Percentiles rank a stretch among this genome's conserved stretches.
These are phyloP conservation scores for Osmanthus fragrans DNA, from an alignment of 257 asterid genomes.

Conservation along the genomic window DNA sequence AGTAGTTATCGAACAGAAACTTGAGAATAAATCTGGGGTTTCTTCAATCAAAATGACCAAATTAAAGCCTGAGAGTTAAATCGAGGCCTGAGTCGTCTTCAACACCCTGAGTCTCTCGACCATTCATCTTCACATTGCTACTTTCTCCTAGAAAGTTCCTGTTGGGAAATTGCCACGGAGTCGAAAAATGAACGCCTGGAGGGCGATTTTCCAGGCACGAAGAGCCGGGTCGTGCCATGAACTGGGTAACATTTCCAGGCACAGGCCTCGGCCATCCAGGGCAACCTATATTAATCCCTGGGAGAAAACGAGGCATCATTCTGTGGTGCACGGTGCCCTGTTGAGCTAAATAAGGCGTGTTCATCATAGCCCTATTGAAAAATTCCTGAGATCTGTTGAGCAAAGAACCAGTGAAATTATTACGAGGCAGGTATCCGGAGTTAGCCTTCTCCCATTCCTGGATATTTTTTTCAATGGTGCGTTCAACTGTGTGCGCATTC, in stretches of 20 bases:
- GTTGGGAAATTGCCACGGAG: background rate
- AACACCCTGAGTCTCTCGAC: background rate
- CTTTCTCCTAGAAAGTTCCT: background rate
- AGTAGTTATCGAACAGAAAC: too few species aligned
- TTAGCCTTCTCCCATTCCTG: background rate
- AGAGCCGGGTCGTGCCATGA: background rate
- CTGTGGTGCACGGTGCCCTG: conserved; percentile 3
- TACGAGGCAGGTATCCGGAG: background rate
- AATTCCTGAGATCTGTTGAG: conserved; percentile 11
- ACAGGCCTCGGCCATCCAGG: background rate
- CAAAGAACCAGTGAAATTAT: background rate
- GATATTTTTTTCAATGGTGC: conserved; percentile 27
- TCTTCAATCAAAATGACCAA: background rate
- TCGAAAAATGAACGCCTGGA: background rate
- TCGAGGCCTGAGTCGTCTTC: background rate
- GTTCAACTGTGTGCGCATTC: conserved; percentile 37
- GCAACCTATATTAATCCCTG: background rate
- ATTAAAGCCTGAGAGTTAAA: conserved; percentile 2
- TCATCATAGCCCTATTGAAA: background rate
- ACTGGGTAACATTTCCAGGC: background rate
- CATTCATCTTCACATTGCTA: background rate
- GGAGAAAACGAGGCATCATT: background rate
- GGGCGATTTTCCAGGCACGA: background rate
- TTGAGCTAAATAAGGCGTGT: conserved; percentile 2
- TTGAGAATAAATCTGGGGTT: too few species aligned